Base-by-base conservation (phyloP, 2,329 filamentous ascomycete genomes). In the Fusarium caatingaense region DNA sequence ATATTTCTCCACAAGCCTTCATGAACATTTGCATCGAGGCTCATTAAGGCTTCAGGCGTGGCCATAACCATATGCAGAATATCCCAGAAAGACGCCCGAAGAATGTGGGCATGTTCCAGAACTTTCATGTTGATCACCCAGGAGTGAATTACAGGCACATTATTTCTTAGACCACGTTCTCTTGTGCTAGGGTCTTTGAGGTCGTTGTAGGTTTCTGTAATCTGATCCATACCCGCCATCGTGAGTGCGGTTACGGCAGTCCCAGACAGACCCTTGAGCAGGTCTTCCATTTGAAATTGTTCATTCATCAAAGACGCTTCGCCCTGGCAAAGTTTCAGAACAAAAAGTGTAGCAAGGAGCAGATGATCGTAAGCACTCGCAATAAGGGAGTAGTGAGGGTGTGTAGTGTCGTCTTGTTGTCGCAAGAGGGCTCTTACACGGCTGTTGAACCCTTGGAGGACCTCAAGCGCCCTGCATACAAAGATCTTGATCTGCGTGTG, bases 71-170 rank as follows among this genome's bases (percentile, higher is more conserved):
- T 72, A 62, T 87, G 85, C 3, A 83, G 74, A 32, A 90, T 68
- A 57, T 90, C 87, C 89, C 89, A 91, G 70, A 92, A 91, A 2
- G 84, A 84, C 23, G 81, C 79, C 53, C 84, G 81, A 3, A 84
- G 84, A 44, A 89, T 85, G 10, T 77, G 78, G 15, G 84, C 83
- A 34, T 81, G 78, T 28, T 86, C 83, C 7, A 91, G 75, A 1
- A 85, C 78, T 49, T 86, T 85, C 72, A 90, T 87, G 7, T 88
- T 65, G 23, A 87, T 79, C 4, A 89, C 84, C 90, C 89, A 92
- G 12, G 85, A 84, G 59, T 88, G 83, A 11, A 85, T 72, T 3
- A 76, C 67, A 16, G 79, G 76, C n/a, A 81, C 76, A 32, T 87
- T 83, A 18, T 80, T 76, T 28, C 81, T 82, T 34, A 91, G 83